Base-by-base conservation (phyloP, 192 early-diverging fungal genomes). In the Umbelopsis vinacea region DNA sequence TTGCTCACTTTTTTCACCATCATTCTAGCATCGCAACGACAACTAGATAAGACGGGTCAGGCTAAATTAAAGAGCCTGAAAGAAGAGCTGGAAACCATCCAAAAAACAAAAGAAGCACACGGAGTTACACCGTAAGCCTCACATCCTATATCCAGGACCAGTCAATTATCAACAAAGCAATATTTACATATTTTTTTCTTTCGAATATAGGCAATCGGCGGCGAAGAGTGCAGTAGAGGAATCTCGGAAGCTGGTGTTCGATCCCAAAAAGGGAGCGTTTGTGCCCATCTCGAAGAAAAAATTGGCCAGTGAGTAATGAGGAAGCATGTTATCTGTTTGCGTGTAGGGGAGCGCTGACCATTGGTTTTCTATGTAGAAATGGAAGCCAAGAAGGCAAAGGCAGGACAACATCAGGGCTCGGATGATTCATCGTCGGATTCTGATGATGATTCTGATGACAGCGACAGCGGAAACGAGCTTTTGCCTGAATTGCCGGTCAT, bases 51-150 rank as follows among this genome's bases (percentile, higher is more conserved):
- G 69, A 75, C 75, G 37, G 80, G 76, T 7, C 70, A 78, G 24
- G 74, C 79, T 9, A 80, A 79, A 68, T 73, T 84, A 29, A 80
- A 83, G 24, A 71, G 75, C 46, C 55, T 87, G 21, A 78, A 81
- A 46, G 79, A 81, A 54, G 86, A 85, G 66, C 53, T 88, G 12
- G 71, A 71, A n/a, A 84, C 86, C 55, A 89, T 89, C 50, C 76
- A 84, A 43, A 85, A 89, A 33, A 79, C 87, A 17, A 82, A 89
- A 81, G 74, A 87, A 75, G 87, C 86, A 57, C 26, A 29, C 11
- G 57, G 57, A 19, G 17, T 63, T 4, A 63, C 23, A 19, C 57
- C 57, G 57, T 63, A 63, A 63, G 57, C 33, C 48, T 5, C 17
- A 17, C 17, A 50, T 21, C 9, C 48, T 6, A 17, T 12, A 17